Evolutionary conservation across 371 early-diverging fungal species (phyloP).

Genomic region (Actinomortierella wolfii): DNA sequence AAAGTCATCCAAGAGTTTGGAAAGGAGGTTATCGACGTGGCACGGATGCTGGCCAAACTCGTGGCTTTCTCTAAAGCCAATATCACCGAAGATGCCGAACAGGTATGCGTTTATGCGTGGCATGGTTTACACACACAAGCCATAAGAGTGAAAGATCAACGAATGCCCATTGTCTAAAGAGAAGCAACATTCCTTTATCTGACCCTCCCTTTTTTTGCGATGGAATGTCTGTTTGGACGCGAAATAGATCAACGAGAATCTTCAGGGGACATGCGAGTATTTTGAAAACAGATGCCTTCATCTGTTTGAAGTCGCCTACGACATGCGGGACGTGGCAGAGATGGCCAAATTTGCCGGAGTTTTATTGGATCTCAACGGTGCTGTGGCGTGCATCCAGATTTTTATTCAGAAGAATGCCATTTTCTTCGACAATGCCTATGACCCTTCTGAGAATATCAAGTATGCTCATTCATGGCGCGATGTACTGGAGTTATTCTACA

Average conservation of each 20-base stretch:
- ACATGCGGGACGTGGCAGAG: constrained; percentile 62
- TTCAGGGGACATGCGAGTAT: constrained; percentile 74
- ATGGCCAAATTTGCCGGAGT: constrained; percentile 77
- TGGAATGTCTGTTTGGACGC: constrained; percentile 6
- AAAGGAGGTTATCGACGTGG: constrained; percentile 68
- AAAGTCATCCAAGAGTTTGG: constrained; percentile 73
- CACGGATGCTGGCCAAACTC: constrained; percentile 65
- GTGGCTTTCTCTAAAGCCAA: constrained; percentile 60
- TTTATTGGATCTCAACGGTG: constrained; percentile 77
- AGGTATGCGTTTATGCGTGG: constrained; percentile 46
- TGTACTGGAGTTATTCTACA: too few species aligned
- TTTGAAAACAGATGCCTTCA: constrained; percentile 80
- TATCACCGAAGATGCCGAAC: constrained; percentile 57
- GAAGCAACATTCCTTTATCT: background rate
- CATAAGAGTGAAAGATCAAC: constrained; percentile 10
- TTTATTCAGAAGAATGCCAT: constrained; percentile 87
- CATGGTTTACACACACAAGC: constrained; percentile 36
- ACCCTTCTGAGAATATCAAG: constrained; percentile 63
- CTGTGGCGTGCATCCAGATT: constrained; percentile 74
- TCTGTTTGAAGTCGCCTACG: constrained; percentile 84
- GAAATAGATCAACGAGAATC: constrained; percentile 53
- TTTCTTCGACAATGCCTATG: constrained; percentile 79
- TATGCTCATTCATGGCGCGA: too few species aligned
- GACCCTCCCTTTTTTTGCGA: constrained; percentile 1
- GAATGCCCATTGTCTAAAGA: constrained; percentile 1